phyloP scores from a whole-genome alignment of 768 basidiomycete genomes.

The Clitopilus hobsonii region DNA sequence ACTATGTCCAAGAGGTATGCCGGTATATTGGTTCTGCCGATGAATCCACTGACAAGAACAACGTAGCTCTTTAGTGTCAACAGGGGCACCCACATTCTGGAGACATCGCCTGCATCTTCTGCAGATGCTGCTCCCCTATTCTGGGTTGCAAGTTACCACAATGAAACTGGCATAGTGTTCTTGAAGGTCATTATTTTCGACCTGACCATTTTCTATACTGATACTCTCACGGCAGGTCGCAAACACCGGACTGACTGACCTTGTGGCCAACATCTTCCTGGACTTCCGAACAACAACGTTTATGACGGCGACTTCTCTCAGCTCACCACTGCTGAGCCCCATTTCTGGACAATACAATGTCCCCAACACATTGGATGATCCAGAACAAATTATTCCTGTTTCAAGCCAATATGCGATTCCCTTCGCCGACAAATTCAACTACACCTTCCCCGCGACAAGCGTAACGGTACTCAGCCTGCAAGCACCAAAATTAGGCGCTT shows the following conservation, averaged over 20 bases:
- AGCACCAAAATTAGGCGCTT: conserved; percentile 8
- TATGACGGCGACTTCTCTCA: conserved; percentile 19
- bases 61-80: conserved; percentile 31
- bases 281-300: conserved; percentile 22
- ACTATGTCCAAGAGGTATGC: conserved; percentile 32
- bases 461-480: conserved; percentile 22
- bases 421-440: conserved; percentile 23
- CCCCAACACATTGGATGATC: conserved; percentile 26
- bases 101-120: conserved; percentile 21
- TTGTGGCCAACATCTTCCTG: conserved; percentile 26
- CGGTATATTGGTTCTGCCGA: background rate
- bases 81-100: conserved; percentile 26
- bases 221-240: conserved; percentile 19
- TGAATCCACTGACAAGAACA: background rate
- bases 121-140: conserved; percentile 24
- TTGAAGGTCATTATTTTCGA: conserved; percentile 21
- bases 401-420: conserved; percentile 22
- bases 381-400: conserved; percentile 26
- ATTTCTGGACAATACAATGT: conserved; percentile 27
- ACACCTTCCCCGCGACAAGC: conserved; percentile 29
- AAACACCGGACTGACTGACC: conserved; percentile 23
- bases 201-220: background rate
- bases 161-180: conserved; percentile 26
- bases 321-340: conserved; percentile 22
- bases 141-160: conserved; percentile 30